phyloP scores from a whole-genome alignment of 129 eudicot genomes.

The Scalesia atractyloides region DNA sequence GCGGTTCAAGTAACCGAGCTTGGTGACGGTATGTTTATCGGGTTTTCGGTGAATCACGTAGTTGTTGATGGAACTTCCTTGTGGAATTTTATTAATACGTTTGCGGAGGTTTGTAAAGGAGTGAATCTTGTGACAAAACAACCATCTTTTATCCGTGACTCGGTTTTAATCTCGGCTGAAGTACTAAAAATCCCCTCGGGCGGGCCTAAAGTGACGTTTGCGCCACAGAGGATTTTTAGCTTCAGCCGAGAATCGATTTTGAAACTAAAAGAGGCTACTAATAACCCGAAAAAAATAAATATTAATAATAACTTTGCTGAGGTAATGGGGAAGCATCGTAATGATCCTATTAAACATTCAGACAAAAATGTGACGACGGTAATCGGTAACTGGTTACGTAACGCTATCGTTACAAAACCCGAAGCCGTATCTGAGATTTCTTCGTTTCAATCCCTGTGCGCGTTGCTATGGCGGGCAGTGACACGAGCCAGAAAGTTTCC shows the following conservation, averaged over 20 bases:
- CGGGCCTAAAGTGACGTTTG: constrained; percentile 69
- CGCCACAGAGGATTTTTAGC: constrained; percentile 69
- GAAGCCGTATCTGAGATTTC: constrained; percentile 55
- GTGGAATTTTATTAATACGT: constrained; percentile 81
- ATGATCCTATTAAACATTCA: constrained; percentile 39
- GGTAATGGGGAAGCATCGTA: constrained; percentile 58
- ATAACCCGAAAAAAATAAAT: constrained; percentile 34
- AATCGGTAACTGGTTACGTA: constrained; percentile 42
- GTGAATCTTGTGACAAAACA: constrained; percentile 35
- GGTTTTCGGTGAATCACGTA: constrained; percentile 77
- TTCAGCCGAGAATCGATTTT: constrained; percentile 68
- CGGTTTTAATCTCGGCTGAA: constrained; percentile 57
- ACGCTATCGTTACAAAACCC: constrained; percentile 33
- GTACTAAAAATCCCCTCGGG: constrained; percentile 58
- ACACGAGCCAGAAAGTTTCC: constrained; percentile 83
- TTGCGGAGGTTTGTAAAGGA: constrained; percentile 68
- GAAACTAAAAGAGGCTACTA: constrained; percentile 52
- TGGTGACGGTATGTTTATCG: constrained; percentile 63
- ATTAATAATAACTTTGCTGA: constrained; percentile 41
- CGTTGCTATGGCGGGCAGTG: constrained; percentile 77
- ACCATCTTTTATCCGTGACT: constrained; percentile 61
- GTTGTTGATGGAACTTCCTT: constrained; percentile 84
- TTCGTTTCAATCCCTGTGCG: constrained; percentile 81
- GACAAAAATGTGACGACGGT: constrained; percentile 42
- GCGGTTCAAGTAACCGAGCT: constrained; percentile 80